Conservation (phyloP, 306 rosid species). For the Gastrolobium bilobum region DNA sequence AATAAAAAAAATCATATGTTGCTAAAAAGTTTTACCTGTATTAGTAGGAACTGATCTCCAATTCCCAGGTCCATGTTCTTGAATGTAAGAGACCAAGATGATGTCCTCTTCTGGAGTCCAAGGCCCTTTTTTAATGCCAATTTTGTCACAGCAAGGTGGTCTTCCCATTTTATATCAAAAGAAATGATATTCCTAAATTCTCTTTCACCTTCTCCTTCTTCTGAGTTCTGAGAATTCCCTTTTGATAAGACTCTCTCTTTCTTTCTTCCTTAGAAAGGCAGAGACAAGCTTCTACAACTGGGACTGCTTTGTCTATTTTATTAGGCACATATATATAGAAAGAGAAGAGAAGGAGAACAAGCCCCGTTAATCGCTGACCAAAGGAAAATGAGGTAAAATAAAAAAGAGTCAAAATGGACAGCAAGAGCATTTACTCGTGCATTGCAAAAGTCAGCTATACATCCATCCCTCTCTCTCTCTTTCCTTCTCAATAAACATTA, state of each 20-base stretch:
- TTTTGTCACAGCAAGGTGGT: conserved; percentile 87
- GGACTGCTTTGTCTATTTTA: conserved; percentile 51
- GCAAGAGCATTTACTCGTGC: conserved; percentile 65
- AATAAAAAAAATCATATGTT: not conserved
- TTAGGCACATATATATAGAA: conserved; percentile 33
- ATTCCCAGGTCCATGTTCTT: conserved; percentile 91
- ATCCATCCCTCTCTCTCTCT: conserved; percentile 1
- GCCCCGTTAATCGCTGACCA: conserved; percentile 39
- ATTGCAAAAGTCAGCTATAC: conserved; percentile 57
- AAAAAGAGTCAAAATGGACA: conserved; percentile 59
- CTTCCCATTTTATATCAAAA: conserved; percentile 63
- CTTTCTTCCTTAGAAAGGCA: conserved; percentile 1
- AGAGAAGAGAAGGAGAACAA: not conserved
- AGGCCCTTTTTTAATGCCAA: conserved; percentile 86
- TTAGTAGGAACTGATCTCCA: conserved; percentile 91
- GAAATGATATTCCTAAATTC: not conserved
- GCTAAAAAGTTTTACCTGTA: conserved; percentile 62
- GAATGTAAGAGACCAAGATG: conserved; percentile 89
- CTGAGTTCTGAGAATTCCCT: not conserved
- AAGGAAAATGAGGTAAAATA: conserved; percentile 33
- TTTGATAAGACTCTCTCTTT: conserved; percentile 11
- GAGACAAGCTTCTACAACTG: conserved; percentile 54
- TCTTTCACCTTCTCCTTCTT: not conserved
- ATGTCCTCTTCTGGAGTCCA: conserved; percentile 99
- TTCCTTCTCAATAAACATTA: not conserved